Conservation (phyloP, 352 stramenopile species). For the Phytophthora kernoviae region DNA sequence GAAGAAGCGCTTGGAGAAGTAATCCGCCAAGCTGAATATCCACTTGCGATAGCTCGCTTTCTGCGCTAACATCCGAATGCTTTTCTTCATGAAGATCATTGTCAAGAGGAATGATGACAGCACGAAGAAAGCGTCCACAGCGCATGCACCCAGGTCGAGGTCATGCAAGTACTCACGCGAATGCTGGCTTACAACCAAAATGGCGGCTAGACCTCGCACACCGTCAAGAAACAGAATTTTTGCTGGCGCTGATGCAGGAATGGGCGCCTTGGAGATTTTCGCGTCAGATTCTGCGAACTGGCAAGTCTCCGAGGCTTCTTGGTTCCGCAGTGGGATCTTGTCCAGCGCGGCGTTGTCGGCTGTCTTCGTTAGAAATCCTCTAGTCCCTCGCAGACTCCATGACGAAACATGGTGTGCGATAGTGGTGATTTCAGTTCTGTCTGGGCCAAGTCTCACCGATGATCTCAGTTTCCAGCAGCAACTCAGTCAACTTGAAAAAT, state of each 20-base stretch:
- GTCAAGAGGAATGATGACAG: constrained; percentile 52
- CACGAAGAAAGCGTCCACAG: constrained; percentile 48
- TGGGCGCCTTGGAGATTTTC: constrained; percentile 13
- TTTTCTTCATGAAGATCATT: constrained; percentile 47
- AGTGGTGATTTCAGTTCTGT: not conserved
- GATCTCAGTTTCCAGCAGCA: not conserved
- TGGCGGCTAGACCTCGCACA: constrained; percentile 46
- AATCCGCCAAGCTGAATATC: constrained; percentile 30
- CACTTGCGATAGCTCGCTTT: constrained; percentile 26
- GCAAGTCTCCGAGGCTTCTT: constrained; percentile 15
- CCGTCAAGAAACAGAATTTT: constrained; percentile 54
- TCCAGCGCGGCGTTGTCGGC: constrained; percentile 2
- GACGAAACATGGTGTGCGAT: constrained; percentile 12
- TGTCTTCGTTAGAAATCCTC: constrained; percentile 10
- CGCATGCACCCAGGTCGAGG: constrained; percentile 31
- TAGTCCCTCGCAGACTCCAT: constrained; percentile 8
- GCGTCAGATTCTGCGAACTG: constrained; percentile 11
- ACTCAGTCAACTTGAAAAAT: not conserved
- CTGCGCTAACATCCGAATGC: constrained; percentile 26
- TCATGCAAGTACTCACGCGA: constrained; percentile 33
- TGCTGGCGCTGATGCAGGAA: constrained; percentile 13
- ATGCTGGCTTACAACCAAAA: constrained; percentile 44
- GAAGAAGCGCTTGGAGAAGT: constrained; percentile 47
- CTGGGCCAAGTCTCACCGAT: not conserved
- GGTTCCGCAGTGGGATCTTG: constrained; percentile 12